phyloP scores from a whole-genome alignment of 345 rosid species.

The Aegle marmelos region DNA sequence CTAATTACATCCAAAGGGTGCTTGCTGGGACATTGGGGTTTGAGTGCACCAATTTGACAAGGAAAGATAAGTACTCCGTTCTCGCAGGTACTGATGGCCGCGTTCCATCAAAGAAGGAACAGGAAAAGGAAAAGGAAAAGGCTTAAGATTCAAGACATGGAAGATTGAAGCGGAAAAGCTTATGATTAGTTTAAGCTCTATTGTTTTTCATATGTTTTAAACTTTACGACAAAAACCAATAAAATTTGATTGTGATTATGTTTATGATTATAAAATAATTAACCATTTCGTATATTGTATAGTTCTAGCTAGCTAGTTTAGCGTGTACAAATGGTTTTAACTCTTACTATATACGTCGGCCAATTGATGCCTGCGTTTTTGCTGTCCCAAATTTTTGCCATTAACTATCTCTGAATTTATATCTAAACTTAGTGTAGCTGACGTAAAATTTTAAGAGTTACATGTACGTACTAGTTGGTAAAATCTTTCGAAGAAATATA shows the following conservation, averaged over 20 bases:
- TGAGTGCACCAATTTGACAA: conserved; percentile 84
- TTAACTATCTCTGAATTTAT: too few relatives aligned
- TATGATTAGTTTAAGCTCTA: neutral
- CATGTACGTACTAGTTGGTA: too few relatives aligned
- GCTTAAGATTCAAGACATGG: neutral
- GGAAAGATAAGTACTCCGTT: conserved; percentile 86
- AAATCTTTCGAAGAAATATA: too few relatives aligned
- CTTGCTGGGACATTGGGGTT: conserved; percentile 81
- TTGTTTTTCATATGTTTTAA: conserved; percentile 8
- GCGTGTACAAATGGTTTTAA: neutral
- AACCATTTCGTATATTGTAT: neutral
- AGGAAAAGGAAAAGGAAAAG: conserved; percentile 31
- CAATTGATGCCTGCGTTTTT: too few relatives aligned
- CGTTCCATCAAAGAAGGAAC: conserved; percentile 46
- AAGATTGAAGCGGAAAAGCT: neutral
- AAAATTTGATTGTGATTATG: neutral
- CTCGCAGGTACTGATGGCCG: conserved; percentile 94
- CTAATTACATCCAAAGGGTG: conserved; percentile 86
- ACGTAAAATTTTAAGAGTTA: too few relatives aligned
- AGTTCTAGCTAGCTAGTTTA: neutral
- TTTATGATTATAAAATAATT: neutral
- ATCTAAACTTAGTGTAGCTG: too few relatives aligned
- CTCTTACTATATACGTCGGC: neutral
- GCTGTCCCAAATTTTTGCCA: too few relatives aligned
- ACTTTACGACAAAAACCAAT: neutral